phyloP scores from a whole-genome alignment of 2,329 filamentous ascomycete genomes.

The Gyromitra esculenta region DNA sequence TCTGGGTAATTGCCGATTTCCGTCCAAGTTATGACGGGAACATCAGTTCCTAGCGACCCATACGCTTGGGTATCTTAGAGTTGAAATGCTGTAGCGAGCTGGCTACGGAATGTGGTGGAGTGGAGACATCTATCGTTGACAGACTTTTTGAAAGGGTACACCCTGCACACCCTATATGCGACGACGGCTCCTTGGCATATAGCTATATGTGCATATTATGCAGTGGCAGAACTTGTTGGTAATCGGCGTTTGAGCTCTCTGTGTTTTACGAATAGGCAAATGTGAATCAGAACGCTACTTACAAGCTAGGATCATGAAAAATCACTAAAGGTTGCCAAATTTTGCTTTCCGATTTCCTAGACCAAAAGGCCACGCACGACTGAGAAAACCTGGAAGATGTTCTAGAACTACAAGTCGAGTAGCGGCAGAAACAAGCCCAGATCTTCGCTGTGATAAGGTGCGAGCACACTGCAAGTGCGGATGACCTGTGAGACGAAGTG shows the following conservation, averaged over 20 bases:
- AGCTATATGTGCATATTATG: not conserved
- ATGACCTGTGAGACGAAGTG: not conserved
- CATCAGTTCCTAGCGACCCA: constrained; percentile 6
- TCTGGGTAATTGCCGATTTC: not conserved
- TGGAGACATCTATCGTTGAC: constrained; percentile 1
- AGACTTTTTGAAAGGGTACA: constrained; percentile 7
- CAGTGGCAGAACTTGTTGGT: not conserved
- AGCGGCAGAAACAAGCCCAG: not conserved
- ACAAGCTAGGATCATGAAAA: constrained; percentile 16
- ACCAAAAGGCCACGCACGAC: not conserved
- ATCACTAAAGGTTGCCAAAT: not conserved
- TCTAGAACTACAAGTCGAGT: not conserved
- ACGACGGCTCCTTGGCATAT: not conserved
- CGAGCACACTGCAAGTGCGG: not conserved
- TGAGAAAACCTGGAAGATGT: not conserved
- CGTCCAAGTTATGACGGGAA: not conserved
- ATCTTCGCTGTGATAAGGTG: not conserved
- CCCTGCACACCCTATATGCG: not conserved
- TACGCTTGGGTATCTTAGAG: constrained; percentile 1
- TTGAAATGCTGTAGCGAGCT: constrained; percentile 4
- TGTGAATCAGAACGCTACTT: not conserved
- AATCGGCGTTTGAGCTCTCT: not conserved
- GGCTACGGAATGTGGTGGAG: not conserved
- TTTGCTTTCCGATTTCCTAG: not conserved
- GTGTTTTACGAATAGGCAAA: not conserved